Percentiles rank a stretch among this genome's conserved stretches.
phyloP scores from a whole-genome alignment of 2,329 filamentous ascomycete genomes.

The Penicillium polonicum region DNA sequence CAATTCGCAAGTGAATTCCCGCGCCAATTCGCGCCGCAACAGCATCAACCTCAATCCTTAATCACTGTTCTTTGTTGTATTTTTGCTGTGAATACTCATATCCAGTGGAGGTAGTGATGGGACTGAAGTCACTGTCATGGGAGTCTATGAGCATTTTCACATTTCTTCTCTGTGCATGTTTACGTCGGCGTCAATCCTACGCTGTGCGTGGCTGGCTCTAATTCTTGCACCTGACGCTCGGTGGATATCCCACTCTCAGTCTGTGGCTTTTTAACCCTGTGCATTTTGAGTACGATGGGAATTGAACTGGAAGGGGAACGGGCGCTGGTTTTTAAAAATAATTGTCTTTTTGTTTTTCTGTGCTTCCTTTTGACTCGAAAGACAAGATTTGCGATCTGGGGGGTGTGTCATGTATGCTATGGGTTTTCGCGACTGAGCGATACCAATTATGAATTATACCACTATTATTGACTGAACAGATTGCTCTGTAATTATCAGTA shows the following conservation, averaged over 20 bases:
- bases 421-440: not conserved
- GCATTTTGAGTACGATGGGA: not conserved
- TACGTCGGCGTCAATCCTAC: conserved; percentile 18
- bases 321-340: not conserved
- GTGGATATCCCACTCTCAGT: not conserved
- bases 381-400: conserved; percentile 8
- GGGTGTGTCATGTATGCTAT: conserved; percentile 7
- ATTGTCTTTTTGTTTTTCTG: conserved; percentile 1
- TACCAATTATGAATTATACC: conserved; percentile 6
- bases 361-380: conserved; percentile 1
- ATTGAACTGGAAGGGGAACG: not conserved
- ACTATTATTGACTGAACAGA: not conserved
- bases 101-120: not conserved
- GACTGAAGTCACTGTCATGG: not conserved
- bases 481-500: not conserved
- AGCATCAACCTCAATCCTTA: conserved; percentile 12
- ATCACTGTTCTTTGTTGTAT: not conserved
- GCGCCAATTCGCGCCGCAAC: conserved; percentile 34
- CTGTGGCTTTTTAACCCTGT: not conserved
- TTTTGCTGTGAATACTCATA: not conserved
- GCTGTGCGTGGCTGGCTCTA: conserved; percentile 22
- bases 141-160: conserved; percentile 13
- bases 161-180: conserved; percentile 24
- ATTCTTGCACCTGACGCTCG: conserved; percentile 5
- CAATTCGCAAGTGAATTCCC: conserved; percentile 34